Evolutionary conservation across 1,284 basidiomycete species (phyloP).

Genomic region (Fomes fomentarius): DNA sequence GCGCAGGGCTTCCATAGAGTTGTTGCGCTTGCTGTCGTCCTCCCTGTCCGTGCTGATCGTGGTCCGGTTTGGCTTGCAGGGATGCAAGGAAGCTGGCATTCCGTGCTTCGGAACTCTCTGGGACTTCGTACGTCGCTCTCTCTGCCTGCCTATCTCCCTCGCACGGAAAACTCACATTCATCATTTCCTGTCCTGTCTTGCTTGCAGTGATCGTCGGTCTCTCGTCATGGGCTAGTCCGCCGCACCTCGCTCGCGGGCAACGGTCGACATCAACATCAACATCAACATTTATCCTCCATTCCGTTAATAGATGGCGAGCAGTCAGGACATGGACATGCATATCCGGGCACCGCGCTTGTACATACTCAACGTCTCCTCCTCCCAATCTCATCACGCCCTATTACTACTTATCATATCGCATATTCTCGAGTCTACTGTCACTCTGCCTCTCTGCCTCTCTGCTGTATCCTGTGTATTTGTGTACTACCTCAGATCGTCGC

Average conservation of each 20-base stretch:
- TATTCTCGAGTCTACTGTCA: too few species aligned
- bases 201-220: conserved; percentile 17
- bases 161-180: not conserved
- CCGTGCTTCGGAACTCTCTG: conserved; percentile 73
- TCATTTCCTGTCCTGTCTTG: not conserved
- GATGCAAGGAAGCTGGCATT: conserved; percentile 75
- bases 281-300: not conserved
- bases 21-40: too few species aligned
- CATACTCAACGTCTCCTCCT: conserved; percentile 2
- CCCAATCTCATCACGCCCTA: not conserved
- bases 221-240: too few species aligned
- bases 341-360: conserved; percentile 1
- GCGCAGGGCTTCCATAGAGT: too few species aligned
- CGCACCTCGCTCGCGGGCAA: too few species aligned
- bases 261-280: too few species aligned
- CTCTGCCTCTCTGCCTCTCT: not conserved
- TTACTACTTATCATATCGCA: conserved; percentile 4
- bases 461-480: not conserved
- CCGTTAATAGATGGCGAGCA: conserved; percentile 21
- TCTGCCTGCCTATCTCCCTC: not conserved
- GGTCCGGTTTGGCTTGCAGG: conserved; percentile 30
- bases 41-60: conserved; percentile 4
- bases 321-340: too few species aligned
- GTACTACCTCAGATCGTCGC: not conserved
- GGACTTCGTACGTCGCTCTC: conserved; percentile 60